Evolutionary conservation across 345 rosid genomes (phyloP).

Genomic region (Mangifera indica): DNA sequence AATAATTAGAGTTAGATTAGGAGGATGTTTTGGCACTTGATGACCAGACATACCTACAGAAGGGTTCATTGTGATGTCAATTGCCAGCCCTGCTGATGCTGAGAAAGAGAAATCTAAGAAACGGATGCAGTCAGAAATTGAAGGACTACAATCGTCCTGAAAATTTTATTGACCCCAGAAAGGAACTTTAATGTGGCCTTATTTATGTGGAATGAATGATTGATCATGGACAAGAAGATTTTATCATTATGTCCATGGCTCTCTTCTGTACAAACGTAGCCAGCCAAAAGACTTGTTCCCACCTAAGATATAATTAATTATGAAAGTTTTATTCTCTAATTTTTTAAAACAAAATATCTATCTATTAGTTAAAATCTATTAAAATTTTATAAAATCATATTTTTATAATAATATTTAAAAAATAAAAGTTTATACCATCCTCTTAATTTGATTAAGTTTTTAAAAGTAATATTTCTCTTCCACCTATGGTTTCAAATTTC

Average conservation of each 20-base stretch:
- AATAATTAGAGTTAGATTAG: too few relatives aligned
- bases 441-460: too few relatives aligned
- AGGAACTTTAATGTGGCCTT: background rate
- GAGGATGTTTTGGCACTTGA: background rate
- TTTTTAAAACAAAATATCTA: too few relatives aligned
- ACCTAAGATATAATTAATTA: too few relatives aligned
- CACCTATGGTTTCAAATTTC: too few relatives aligned
- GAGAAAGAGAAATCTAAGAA: conserved; percentile 12
- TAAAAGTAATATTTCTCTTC: too few relatives aligned
- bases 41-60: background rate
- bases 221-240: background rate
- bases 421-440: too few relatives aligned
- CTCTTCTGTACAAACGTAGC: background rate
- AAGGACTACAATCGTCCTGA: background rate
- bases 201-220: background rate
- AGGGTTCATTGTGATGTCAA: conserved; percentile 14
- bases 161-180: background rate
- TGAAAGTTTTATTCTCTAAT: too few relatives aligned
- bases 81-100: conserved; percentile 3
- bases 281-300: too few relatives aligned
- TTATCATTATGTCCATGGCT: background rate
- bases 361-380: too few relatives aligned
- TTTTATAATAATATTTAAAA: too few relatives aligned
- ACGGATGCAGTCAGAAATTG: background rate
- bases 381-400: too few relatives aligned